phyloP scores from a whole-genome alignment of 2,329 filamentous ascomycete genomes.

The Penicillium sclerotiorum region DNA sequence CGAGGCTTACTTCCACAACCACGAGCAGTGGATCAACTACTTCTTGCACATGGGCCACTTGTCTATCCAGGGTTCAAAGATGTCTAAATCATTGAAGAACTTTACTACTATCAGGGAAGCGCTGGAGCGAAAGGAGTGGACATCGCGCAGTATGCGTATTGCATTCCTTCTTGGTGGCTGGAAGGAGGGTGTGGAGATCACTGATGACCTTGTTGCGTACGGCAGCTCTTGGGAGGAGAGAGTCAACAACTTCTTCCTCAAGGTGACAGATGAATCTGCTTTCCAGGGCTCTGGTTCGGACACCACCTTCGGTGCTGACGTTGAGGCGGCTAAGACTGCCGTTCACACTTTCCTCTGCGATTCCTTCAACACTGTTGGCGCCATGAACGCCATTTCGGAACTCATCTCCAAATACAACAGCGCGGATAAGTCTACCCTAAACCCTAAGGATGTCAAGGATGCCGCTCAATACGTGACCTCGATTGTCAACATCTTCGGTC shows the following conservation, averaged over 20 bases:
- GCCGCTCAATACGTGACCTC: conserved; percentile 79
- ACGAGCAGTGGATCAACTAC: conserved; percentile 85
- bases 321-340: conserved; percentile 59
- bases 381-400: conserved; percentile 76
- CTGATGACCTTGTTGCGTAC: conserved; percentile 74
- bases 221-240: conserved; percentile 79
- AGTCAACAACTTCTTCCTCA: conserved; percentile 70
- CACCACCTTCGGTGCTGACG: conserved; percentile 48
- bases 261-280: conserved; percentile 52
- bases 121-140: conserved; percentile 69
- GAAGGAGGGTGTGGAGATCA: conserved; percentile 91
- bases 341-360: conserved; percentile 71
- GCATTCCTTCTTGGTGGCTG: conserved; percentile 86
- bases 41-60: conserved; percentile 95
- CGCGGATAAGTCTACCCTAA: conserved; percentile 49
- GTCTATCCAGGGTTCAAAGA: conserved; percentile 86
- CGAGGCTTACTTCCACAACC: conserved; percentile 72
- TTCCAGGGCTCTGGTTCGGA: conserved; percentile 29
- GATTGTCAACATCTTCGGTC: conserved; percentile 81
- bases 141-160: conserved; percentile 75
- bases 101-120: conserved; percentile 92
- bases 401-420: conserved; percentile 77
- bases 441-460: conserved; percentile 51
- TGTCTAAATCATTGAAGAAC: conserved; percentile 95
- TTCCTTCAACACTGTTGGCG: conserved; percentile 83